phyloP scores from a whole-genome alignment of 768 basidiomycete species.

The Ephemerocybe angulata region DNA sequence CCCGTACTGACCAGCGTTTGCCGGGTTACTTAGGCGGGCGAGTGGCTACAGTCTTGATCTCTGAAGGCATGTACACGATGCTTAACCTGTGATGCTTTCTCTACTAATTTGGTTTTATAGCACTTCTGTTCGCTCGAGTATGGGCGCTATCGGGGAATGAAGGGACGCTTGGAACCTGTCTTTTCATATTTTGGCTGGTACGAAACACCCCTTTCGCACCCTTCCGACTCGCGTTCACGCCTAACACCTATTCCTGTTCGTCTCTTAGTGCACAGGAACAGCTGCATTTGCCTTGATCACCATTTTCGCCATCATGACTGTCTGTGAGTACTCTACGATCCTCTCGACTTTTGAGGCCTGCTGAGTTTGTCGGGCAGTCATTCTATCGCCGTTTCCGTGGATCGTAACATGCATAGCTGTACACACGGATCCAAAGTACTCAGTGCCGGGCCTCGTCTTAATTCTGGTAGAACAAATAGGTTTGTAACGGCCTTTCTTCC shows the following conservation, averaged over 20 bases:
- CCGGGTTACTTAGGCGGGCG: neutral
- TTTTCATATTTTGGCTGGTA: neutral
- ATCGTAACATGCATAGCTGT: neutral
- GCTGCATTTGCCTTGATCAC: neutral
- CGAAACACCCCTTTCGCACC: neutral
- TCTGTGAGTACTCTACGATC: neutral
- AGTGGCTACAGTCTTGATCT: neutral
- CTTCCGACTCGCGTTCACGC: neutral
- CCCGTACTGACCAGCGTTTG: neutral
- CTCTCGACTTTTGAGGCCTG: neutral
- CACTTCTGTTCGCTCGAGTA: neutral
- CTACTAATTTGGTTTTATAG: neutral
- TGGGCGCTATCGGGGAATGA: neutral
- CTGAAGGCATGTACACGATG: neutral
- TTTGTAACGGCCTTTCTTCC: too few species aligned
- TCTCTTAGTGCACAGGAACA: neutral
- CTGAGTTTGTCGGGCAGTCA: neutral
- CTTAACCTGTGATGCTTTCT: neutral
- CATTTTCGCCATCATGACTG: neutral
- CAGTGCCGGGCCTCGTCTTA: neutral
- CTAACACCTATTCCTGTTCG: neutral
- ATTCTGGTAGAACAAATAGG: neutral
- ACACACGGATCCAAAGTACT: neutral
- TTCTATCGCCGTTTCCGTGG: neutral
- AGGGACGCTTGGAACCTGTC: neutral